Evolutionary conservation across 139 green algal genomes (phyloP), one percentile per base, ranked within the genome.

Genomic region (Asterochloris sp.): DNA sequence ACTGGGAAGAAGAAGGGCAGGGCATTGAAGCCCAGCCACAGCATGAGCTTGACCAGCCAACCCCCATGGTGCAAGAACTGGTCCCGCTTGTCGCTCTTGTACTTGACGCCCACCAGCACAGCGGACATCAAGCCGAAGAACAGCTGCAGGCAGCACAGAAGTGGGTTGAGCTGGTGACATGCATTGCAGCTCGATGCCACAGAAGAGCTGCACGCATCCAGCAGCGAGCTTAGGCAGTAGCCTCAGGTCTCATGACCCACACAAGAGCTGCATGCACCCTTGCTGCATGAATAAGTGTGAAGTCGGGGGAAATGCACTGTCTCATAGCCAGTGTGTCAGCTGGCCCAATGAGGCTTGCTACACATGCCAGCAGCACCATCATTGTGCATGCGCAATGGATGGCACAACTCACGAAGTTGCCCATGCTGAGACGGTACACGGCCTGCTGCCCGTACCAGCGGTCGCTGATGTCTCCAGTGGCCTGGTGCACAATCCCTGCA

Each of bases 391-490:
- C 15, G 77, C 0, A 62, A 47, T 14, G 23, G 54, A 77, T 67
- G 54, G 29, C 62, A 21, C 47, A 0, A 87, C 90, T 94, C 80
- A 97, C 90, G 84, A 96, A 97, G 83, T 95, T 98, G 69, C 96
- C 97, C 86, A 99, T 91, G 85, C 87, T 95, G 83, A 99, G 84
- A 24, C 97, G 91, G 81, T 98, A 98, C 9, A 99, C 97, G 15
- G 96, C 97, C 83, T 99, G 96, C 86, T 94, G 90, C 0, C 97
- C 96, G 85, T 96, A 99, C 93, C 94, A 99, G 73, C 91, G 85
- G 71, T 97, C 91, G 79, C 82, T 90, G 12, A 85, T 81, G 11
- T 89, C 83, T 11, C 66, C 61, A 62, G 61, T 13, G 26, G 81
- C 78, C 67, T 89, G 73, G 10, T 85, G 81, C 12, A 94, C 60